Percentiles rank a stretch among this genome's conserved stretches.
These are phyloP conservation scores for Heteromeles arbutifolia DNA, from an alignment of 306 rosid genomes.

Conservation along the genomic window DNA sequence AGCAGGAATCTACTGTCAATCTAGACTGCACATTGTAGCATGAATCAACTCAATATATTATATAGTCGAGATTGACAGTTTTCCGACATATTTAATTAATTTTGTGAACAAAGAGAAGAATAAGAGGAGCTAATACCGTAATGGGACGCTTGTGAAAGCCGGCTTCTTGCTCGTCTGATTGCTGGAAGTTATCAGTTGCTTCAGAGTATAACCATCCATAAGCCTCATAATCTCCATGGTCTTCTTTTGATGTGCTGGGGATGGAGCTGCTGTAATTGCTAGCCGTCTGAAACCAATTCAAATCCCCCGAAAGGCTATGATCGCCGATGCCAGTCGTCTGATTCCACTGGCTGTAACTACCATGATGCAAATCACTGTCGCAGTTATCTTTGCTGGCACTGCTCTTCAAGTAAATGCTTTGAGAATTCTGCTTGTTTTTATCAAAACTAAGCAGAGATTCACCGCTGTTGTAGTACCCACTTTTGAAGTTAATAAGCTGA, in stretches of 20 bases:
- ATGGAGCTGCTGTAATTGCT: conserved; percentile 31
- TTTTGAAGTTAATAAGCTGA: conserved; percentile 52
- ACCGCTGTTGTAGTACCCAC: conserved; percentile 10
- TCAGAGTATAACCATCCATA: conserved; percentile 59
- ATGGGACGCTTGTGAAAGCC: conserved; percentile 43
- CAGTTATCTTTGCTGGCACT: conserved; percentile 26
- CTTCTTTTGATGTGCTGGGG: conserved; percentile 24
- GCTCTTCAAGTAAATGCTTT: background rate
- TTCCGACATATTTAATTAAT: background rate
- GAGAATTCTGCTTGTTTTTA: conserved; percentile 10
- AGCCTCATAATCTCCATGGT: conserved; percentile 29
- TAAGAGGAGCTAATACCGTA: conserved; percentile 21
- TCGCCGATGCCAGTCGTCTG: background rate
- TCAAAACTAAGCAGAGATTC: conserved; percentile 71
- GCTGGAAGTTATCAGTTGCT: conserved; percentile 33
- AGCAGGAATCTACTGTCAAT: background rate
- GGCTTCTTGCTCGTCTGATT: conserved; percentile 27
- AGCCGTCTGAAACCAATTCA: conserved; percentile 44
- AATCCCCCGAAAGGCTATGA: conserved; percentile 27
- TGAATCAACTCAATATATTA: background rate
- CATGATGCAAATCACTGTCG: conserved; percentile 21
- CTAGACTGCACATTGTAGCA: background rate
- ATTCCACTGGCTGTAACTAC: conserved; percentile 31
- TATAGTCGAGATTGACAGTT: background rate
- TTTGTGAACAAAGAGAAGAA: background rate